Percentiles rank a stretch among this genome's conserved stretches.
Evolutionary conservation across 768 basidiomycete species (phyloP).

Genomic region (Lactarius akahatsu): DNA sequence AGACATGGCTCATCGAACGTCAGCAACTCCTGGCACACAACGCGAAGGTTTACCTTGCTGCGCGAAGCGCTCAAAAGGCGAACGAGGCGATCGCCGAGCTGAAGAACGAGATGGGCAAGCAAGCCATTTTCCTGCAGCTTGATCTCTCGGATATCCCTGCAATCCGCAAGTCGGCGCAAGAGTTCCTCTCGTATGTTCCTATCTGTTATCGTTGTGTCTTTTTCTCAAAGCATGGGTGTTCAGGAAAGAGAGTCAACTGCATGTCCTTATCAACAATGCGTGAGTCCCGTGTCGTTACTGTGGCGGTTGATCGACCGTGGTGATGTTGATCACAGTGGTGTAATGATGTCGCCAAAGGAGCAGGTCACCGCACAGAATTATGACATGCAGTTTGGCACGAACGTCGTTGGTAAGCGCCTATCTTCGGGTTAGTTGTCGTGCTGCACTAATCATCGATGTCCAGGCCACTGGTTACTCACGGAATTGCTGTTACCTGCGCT

Average conservation of each 20-base stretch:
- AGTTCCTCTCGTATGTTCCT: conserved; percentile 38
- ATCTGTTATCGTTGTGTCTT: conserved; percentile 11
- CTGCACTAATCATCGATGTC: background rate
- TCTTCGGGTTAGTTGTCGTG: background rate
- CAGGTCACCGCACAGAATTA: conserved; percentile 48
- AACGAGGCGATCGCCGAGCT: conserved; percentile 53
- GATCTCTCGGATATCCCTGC: conserved; percentile 43
- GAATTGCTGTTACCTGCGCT: conserved; percentile 51
- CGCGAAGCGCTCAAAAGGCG: conserved; percentile 46
- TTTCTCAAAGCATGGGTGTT: background rate
- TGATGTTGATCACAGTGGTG: conserved; percentile 39
- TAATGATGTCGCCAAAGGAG: conserved; percentile 45
- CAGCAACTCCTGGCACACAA: conserved; percentile 57
- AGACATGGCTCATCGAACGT: conserved; percentile 4
- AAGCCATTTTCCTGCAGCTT: conserved; percentile 45
- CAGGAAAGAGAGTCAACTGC: conserved; percentile 46
- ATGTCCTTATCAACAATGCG: conserved; percentile 54
- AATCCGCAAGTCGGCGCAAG: conserved; percentile 42
- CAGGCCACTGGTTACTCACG: conserved; percentile 64
- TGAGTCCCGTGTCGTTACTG: conserved; percentile 32
- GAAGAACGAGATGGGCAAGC: conserved; percentile 44
- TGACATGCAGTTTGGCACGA: conserved; percentile 57
- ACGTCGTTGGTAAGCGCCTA: conserved; percentile 45
- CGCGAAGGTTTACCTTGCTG: conserved; percentile 66
- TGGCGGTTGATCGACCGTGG: background rate